Conservation (phyloP, 768 basidiomycete species). For the Podaxis carcinomalis region DNA sequence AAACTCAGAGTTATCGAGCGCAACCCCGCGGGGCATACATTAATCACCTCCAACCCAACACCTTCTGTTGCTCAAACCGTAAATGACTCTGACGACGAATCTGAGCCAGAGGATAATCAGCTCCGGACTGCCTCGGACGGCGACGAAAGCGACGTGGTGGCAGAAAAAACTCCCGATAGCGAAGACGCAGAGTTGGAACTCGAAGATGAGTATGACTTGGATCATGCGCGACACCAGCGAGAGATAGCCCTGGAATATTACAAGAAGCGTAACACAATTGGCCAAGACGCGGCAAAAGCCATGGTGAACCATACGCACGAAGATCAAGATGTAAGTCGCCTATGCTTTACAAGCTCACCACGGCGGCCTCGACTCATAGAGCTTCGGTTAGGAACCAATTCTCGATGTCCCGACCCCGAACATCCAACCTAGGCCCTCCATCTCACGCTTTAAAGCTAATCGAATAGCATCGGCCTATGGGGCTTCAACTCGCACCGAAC, state of each 20-base stretch:
- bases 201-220: conserved; percentile 53
- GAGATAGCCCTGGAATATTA: conserved; percentile 73
- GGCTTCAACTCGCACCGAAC: conserved; percentile 26
- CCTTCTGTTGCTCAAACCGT: conserved; percentile 16
- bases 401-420: conserved; percentile 35
- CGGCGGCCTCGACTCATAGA: conserved; percentile 3
- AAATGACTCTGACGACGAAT: conserved; percentile 71
- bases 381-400: conserved; percentile 32
- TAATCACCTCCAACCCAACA: conserved; percentile 14
- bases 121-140: conserved; percentile 13
- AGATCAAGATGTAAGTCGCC: conserved; percentile 42
- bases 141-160: conserved; percentile 23
- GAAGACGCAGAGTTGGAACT: conserved; percentile 28
- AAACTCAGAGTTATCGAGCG: conserved; percentile 70
- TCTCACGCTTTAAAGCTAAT: conserved; percentile 66
- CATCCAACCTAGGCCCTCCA: conserved; percentile 39
- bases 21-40: conserved; percentile 27
- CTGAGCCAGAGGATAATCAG: conserved; percentile 30
- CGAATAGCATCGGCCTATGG: conserved; percentile 47
- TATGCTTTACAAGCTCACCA: neutral
- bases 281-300: conserved; percentile 46
- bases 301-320: conserved; percentile 45
- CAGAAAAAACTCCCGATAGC: conserved; percentile 19
- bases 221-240: conserved; percentile 64
- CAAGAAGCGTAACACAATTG: conserved; percentile 53